A percentile compares a stretch with the other conserved stretches of the same genome.
These are phyloP conservation scores for Mortierella alpina DNA, from an alignment of 192 early-diverging fungal genomes.

Conservation along the genomic window DNA sequence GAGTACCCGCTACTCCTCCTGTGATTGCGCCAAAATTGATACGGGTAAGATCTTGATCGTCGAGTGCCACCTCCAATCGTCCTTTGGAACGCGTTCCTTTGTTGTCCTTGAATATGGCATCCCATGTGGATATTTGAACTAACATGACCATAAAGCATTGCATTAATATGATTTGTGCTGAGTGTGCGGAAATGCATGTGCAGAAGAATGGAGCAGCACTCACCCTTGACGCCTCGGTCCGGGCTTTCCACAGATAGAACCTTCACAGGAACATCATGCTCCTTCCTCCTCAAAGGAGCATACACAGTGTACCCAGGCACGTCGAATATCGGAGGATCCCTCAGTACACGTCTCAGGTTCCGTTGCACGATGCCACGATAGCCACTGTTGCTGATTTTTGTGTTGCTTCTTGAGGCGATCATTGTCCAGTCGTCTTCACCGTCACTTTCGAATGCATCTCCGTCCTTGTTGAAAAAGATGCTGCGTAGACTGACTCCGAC, in stretches of 20 bases:
- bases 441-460: constrained; percentile 5
- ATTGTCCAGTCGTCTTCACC: constrained; percentile 24
- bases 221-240: not conserved
- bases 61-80: constrained; percentile 4
- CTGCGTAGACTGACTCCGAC: not conserved
- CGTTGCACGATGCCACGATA: constrained; percentile 11
- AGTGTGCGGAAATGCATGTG: too few species aligned
- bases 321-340: constrained; percentile 30
- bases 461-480: constrained; percentile 25
- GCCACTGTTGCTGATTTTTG: not conserved
- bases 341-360: constrained; percentile 32
- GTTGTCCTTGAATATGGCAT: constrained; percentile 11
- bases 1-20: not conserved
- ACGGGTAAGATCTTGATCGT: constrained; percentile 14
- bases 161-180: not conserved
- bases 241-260: not conserved
- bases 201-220: too few species aligned
- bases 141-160: not conserved
- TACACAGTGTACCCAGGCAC: constrained; percentile 17
- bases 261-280: constrained; percentile 34
- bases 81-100: not conserved
- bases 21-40: constrained; percentile 30
- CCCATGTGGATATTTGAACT: constrained; percentile 27
- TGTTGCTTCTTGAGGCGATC: not conserved
- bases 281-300: constrained; percentile 16